Base-by-base conservation (phyloP, 1,284 basidiomycete species). In the Violaceomyces palustris region DNA sequence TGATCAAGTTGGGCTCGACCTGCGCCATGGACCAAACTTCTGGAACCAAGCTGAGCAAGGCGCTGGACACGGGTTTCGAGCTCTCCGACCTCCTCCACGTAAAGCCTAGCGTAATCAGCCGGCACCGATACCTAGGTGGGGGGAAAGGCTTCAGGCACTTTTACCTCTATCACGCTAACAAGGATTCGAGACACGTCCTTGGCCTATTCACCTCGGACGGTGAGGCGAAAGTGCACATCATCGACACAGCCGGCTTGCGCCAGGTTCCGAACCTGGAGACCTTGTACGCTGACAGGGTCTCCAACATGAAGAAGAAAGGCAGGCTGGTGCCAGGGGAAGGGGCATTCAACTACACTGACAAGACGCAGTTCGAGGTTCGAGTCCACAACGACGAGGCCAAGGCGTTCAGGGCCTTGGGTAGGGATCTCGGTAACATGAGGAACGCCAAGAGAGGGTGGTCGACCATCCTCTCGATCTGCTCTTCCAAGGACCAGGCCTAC, bases 101-200 rank as follows among this genome's bases (percentile, higher is more conserved):
- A n/a, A n/a, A n/a, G n/a, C n/a, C n/a, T n/a, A n/a, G n/a, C n/a
- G n/a, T n/a, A n/a, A n/a, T n/a, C n/a, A 82, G 32, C n/a, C n/a
- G n/a, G n/a, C 81, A 83, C 46, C 78, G 77, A 27, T 98, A 97
- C 70, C 81, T 97, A 21, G 79, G 85, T 49, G 79, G 82, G 37
- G 88, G 87, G 2, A 78, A 77, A 51, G 79, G 78, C n/a, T 78
- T 84, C 31, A 87, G 87, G 60, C 87, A 88, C 74, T 79, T 93
- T 45, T 87, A 94, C 76, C 79, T 98, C n/a, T 97, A 90, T 73
- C 93, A 98, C 33, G 81, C 88, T 10, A 79, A 81, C 28, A 83
- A 79, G 41, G 82, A 84, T 6, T 79, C 82, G 2, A 80, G 94
- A 12, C 91, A 98, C 64, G 82, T 96, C n/a, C 88, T 94, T 64